These are phyloP conservation scores for Xylaria sp. DNA, from an alignment of 2,329 filamentous ascomycete species.

Conservation along the genomic window DNA sequence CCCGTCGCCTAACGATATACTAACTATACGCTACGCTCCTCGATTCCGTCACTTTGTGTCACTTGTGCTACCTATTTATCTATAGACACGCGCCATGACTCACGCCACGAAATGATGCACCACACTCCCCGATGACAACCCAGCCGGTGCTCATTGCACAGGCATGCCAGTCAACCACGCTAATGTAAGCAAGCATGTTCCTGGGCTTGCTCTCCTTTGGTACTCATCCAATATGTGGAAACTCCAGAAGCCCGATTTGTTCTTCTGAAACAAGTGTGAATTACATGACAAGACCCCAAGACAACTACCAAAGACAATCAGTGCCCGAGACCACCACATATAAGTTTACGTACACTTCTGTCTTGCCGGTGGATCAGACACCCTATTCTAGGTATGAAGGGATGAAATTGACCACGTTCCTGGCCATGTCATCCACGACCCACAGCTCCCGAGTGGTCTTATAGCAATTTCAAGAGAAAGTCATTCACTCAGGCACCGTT, in stretches of 20 bases:
- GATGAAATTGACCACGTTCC: constrained; percentile 10
- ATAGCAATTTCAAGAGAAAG: constrained; percentile 2
- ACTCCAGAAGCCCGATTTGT: neutral
- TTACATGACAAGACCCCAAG: neutral
- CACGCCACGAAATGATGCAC: constrained; percentile 5
- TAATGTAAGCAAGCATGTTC: neutral
- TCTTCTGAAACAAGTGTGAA: constrained; percentile 17
- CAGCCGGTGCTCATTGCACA: constrained; percentile 5
- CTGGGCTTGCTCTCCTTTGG: neutral
- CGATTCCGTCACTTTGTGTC: neutral
- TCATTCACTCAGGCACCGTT: neutral
- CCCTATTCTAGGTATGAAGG: neutral
- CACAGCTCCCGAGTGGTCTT: neutral
- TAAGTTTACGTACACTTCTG: neutral
- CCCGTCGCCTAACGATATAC: no score
- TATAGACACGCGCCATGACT: constrained; percentile 13
- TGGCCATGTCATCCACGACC: neutral
- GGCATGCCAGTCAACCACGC: constrained; percentile 7
- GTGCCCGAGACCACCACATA: neutral
- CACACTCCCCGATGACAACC: neutral
- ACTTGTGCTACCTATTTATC: constrained; percentile 12
- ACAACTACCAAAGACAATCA: neutral
- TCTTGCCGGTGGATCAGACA: no score
- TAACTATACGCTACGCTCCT: neutral
- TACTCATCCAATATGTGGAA: neutral